phyloP scores from a whole-genome alignment of 495 filamentous ascomycete species.

The Patellaria atrata region DNA sequence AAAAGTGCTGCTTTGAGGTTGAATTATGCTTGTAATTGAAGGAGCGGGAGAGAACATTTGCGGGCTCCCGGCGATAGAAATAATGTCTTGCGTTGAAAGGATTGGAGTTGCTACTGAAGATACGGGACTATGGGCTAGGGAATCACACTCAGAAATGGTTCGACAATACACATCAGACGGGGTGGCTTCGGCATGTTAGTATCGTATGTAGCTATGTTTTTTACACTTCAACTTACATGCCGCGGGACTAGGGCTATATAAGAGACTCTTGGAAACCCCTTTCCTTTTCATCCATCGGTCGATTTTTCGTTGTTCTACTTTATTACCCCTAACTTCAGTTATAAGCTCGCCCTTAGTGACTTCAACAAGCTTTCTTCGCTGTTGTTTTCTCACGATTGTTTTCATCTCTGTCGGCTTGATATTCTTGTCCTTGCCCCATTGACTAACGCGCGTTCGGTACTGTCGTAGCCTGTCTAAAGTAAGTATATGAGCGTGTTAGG shows the following conservation, averaged over 20 bases:
- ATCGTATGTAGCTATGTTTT: neutral
- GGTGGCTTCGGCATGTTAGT: conserved; percentile 12
- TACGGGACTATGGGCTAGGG: conserved; percentile 7
- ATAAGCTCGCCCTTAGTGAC: conserved; percentile 7
- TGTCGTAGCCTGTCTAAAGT: conserved; percentile 8
- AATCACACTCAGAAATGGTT: conserved; percentile 15
- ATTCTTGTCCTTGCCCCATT: conserved; percentile 23
- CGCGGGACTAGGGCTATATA: conserved; percentile 6
- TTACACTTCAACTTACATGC: conserved; percentile 8
- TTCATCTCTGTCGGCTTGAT: conserved; percentile 22
- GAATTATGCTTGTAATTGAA: conserved; percentile 14
- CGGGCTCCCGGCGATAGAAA: conserved; percentile 7
- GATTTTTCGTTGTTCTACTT: conserved; percentile 15
- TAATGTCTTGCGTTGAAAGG: conserved; percentile 4
- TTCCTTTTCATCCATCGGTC: conserved; percentile 18
- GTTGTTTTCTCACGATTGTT: conserved; percentile 21
- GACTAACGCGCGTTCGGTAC: conserved; percentile 21
- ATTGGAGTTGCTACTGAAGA: conserved; percentile 8
- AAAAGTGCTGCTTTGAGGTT: conserved; percentile 13
- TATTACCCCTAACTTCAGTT: conserved; percentile 9
- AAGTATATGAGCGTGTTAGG: conserved; percentile 5
- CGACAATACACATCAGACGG: conserved; percentile 13
- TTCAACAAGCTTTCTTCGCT: conserved; percentile 15
- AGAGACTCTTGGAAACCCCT: conserved; percentile 6
- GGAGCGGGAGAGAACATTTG: conserved; percentile 13